Evolutionary conservation across 2,329 filamentous ascomycete genomes (phyloP), one percentile per base, ranked within the genome.

Genomic region (Chaetomium strumarium): DNA sequence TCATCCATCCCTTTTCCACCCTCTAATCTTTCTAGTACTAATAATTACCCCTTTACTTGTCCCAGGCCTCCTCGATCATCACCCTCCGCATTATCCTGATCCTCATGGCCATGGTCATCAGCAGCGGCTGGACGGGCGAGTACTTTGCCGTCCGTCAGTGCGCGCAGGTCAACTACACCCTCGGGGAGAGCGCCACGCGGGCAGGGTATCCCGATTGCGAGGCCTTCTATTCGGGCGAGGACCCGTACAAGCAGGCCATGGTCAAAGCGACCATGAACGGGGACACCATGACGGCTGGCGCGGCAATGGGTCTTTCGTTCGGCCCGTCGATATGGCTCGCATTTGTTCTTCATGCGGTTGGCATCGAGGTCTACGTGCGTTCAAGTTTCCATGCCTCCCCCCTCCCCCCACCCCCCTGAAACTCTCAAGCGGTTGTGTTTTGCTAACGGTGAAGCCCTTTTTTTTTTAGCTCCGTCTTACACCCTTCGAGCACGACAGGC

Each of bases 241-340:
- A 64, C 40, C 55, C 56, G 2, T 40, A 59, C 5, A 59, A 65
- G 49, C 53, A 61, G 9, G 64, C 63, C n/a, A 53, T 65, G 1
- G 66, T 73, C 5, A 59, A 56, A 2, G 70, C 68, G 14, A 62
- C 70, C 14, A 55, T 73, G 59, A 57, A 59, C 7, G 59, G 64
- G 4, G 60, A 59, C 6, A 60, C 67, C 38, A 57, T 70, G 5
- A 74, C 70, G 1, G 73, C 76, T 1, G n/a, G n/a, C n/a, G n/a
- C n/a, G n/a, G 69, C 69, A 0, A 62, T 82, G 14, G 69, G 73
- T 16, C 46, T 75, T 1, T 65, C 62, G 1, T 84, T 83, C 55
- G 79, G 77, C 3, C 71, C 75, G 59, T 72, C 75, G 0, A 51
- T 75, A 1, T 84, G 78, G 77, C 49, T 84, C 6, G 72, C 77